Conservation (phyloP, 2,329 filamentous ascomycete genomes). For the Trichoderma sp. region DNA sequence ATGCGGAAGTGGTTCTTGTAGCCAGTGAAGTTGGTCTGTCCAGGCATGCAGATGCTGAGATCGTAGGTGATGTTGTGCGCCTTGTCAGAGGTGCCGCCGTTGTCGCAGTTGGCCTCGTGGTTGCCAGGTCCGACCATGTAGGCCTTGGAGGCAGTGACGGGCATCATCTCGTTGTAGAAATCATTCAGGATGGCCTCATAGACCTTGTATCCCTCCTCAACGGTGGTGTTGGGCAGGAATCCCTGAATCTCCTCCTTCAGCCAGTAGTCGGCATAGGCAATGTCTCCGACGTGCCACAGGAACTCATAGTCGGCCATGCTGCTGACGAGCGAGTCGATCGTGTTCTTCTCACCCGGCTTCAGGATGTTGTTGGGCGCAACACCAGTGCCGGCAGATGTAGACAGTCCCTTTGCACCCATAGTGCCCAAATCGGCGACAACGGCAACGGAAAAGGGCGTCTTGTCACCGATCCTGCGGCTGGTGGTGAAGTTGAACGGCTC, state of each 20-base stretch:
- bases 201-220: slow-evolving; percentile 10
- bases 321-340: slow-evolving; percentile 8
- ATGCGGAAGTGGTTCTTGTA: slow-evolving; percentile 14
- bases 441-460: slow-evolving; percentile 3
- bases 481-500: slow-evolving; percentile 17
- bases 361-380: background rate
- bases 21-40: slow-evolving; percentile 13
- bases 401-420: background rate
- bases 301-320: slow-evolving; percentile 1
- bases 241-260: slow-evolving; percentile 17
- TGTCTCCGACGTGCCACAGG: slow-evolving; percentile 10
- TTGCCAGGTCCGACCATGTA: slow-evolving; percentile 14
- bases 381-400: background rate
- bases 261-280: slow-evolving; percentile 14
- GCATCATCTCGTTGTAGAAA: slow-evolving; percentile 13
- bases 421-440: slow-evolving; percentile 10
- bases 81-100: slow-evolving; percentile 8
- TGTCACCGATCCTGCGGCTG: slow-evolving; percentile 1
- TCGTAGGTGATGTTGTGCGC: slow-evolving; percentile 7
- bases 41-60: slow-evolving; percentile 8
- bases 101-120: slow-evolving; percentile 13
- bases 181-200: slow-evolving; percentile 13
- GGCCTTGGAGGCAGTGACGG: background rate
- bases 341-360: slow-evolving; percentile 9
- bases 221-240: slow-evolving; percentile 9